Base-by-base conservation (phyloP, 805 yeast species). In the Lachancea sp. region DNA sequence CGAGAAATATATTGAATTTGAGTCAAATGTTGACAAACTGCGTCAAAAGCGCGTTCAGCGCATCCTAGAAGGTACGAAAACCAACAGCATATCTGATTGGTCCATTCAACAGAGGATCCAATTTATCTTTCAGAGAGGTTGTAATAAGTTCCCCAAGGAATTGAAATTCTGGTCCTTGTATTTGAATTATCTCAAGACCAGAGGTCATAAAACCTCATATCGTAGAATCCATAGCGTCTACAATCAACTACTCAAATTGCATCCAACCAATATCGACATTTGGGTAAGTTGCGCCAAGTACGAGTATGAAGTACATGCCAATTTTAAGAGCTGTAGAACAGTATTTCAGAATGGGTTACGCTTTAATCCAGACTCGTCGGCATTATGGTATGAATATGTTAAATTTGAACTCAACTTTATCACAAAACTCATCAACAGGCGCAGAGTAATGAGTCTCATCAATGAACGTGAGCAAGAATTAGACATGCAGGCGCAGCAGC, bases 251-350 rank as follows among this genome's bases (percentile, higher is more conserved):
- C 69, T 92, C 51, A 86, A 81, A 61, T 65, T 88, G 47, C 97
- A 92, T 58, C 97, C 98, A n/a, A 74, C 83, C 31, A 84, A 89
- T 55, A 75, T 87, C 2, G 83, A 81, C 51, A 83, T 90, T 13
- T 92, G 98, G 98, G 76, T 92, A 31, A 76, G 86, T 54, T 97
- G 96, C 18, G 96, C 97, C 22, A 85, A 85, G 57, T 87, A 86
- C 63, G 97, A 92, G 64, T 81, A 85, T 54, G 96, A 90, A 51
- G 75, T 75, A 21, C 87, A 92, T 61, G 84, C 90, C 29, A 83
- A 88, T 52, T 85, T 95, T 33, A 79, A 82, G 56, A 89, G 95
- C 34, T 89, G 97, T 17, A 75, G 99, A 61, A 77, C 78, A 8
- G 71, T 92, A 19, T 78, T 88, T 61, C 96, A 89, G 61, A 77